Evolutionary conservation across 108 stramenopile species (phyloP), one percentile per base, ranked within the genome.

Genomic region (Poteriospumella lacustris): DNA sequence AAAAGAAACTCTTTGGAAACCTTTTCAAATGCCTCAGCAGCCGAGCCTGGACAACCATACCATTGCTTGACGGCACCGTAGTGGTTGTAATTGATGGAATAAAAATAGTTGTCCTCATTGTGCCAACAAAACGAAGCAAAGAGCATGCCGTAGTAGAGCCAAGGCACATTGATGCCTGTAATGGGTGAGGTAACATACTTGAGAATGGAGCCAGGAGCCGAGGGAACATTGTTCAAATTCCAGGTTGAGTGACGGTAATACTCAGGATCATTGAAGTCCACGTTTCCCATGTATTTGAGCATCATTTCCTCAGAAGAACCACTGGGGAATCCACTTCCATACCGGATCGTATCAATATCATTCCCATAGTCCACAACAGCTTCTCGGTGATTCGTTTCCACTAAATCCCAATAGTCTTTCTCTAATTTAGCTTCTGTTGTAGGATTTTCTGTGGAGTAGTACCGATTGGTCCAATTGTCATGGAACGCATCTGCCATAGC

Each of bases 41-140:
- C 9, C 5, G 38, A 12, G 3, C 44, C 70, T 42, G 94, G 94
- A 3, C 93, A 89, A 28, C 94, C 94, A 78, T 95, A 99, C 97
- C 97, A 99, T 81, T 92, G 93, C 84, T 99, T 99, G 26, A 95
- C 91, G 0, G 90, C 94, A 24, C 98, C 98, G 43, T 77, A 84
- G 88, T 97, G 96, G 77, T 94, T 92, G 85, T 97, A 97, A 80
- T 99, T 99, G 84, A 99, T 95, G 59, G 90, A 91, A 80, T 96
- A 96, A 58, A 99, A 87, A 83, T 96, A 96, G 83, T 99, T 96
- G 87, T 99, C 98, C 82, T 99, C 98, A 78, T 92, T 94, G 88
- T 99, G 98, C 95, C 96, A 99, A 76, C 93, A 93, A 83, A 97
- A 97, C 76, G 79, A 82, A 5, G 70, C 28, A 56, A 73, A 73